Evolutionary conservation across 2,329 filamentous ascomycete genomes (phyloP).

Genomic region (Blumeria graminis): DNA sequence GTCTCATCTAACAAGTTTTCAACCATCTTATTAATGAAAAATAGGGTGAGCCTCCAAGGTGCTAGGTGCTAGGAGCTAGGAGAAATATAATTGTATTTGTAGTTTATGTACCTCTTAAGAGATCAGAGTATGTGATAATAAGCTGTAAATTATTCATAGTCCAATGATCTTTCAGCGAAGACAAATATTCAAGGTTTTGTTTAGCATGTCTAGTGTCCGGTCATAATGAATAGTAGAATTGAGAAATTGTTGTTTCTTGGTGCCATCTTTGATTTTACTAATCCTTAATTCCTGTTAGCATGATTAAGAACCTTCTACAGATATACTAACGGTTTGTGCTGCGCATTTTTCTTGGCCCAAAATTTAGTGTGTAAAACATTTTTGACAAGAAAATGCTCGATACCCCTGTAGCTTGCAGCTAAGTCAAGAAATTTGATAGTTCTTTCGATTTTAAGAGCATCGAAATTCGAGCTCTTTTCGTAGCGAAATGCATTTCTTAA

Average conservation of each 20-base stretch:
- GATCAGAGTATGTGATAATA: no score
- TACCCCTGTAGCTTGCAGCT: conserved; percentile 34
- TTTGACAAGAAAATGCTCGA: conserved; percentile 51
- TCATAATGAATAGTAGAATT: conserved; percentile 32
- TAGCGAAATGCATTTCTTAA: conserved; percentile 33
- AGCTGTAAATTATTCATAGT: no score
- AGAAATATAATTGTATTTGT: no score
- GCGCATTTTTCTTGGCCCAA: conserved; percentile 4
- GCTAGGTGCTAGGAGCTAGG: no score
- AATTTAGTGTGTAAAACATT: conserved; percentile 31
- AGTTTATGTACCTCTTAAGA: no score
- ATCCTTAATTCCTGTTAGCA: not conserved
- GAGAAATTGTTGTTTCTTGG: conserved; percentile 1
- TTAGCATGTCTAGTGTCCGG: conserved; percentile 47
- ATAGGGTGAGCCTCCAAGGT: no score
- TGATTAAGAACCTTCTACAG: not conserved
- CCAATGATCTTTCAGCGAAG: conserved; percentile 19
- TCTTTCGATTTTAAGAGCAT: conserved; percentile 29
- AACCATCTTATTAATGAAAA: no score
- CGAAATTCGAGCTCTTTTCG: conserved; percentile 21
- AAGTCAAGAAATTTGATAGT: conserved; percentile 48
- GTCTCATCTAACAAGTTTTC: no score
- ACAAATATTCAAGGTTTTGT: conserved; percentile 46
- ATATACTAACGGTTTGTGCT: conserved; percentile 2
- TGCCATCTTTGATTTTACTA: not conserved